Evolutionary conservation across 1,284 basidiomycete genomes (phyloP).

Genomic region (Filobasidium uniguttulatum): DNA sequence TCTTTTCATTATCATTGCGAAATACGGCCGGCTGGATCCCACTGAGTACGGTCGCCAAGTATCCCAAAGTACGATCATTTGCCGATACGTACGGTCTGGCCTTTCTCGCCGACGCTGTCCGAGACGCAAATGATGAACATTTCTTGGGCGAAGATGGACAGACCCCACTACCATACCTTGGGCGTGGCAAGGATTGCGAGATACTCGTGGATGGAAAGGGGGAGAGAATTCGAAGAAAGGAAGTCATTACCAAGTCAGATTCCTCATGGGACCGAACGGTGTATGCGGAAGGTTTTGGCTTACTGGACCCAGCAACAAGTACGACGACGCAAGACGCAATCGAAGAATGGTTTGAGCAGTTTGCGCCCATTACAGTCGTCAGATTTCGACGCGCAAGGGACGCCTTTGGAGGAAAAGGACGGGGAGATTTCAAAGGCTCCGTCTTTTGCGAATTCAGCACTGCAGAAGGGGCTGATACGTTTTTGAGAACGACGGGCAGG

Average conservation of each 20-base stretch:
- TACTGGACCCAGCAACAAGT: constrained; percentile 43
- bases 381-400: constrained; percentile 60
- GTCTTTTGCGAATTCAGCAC: constrained; percentile 85
- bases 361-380: constrained; percentile 70
- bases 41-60: constrained; percentile 73
- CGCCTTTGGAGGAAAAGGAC: constrained; percentile 44
- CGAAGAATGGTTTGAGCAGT: constrained; percentile 69
- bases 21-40: constrained; percentile 53
- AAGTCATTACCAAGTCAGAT: constrained; percentile 53
- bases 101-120: constrained; percentile 55
- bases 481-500: constrained; percentile 50
- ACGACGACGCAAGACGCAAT: constrained; percentile 56
- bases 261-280: constrained; percentile 59
- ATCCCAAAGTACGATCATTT: constrained; percentile 88
- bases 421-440: constrained; percentile 71
- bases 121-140: constrained; percentile 35
- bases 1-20: background rate
- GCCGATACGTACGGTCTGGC: constrained; percentile 43
- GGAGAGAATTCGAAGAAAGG: constrained; percentile 56
- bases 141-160: constrained; percentile 8
- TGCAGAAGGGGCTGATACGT: constrained; percentile 54
- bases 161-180: background rate
- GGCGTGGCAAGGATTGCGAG: constrained; percentile 44
- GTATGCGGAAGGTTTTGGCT: constrained; percentile 81
- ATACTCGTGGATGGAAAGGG: constrained; percentile 38